These are phyloP conservation scores for Taiwanofungus camphoratus DNA, from an alignment of 1,284 basidiomycete genomes.

Conservation along the genomic window DNA sequence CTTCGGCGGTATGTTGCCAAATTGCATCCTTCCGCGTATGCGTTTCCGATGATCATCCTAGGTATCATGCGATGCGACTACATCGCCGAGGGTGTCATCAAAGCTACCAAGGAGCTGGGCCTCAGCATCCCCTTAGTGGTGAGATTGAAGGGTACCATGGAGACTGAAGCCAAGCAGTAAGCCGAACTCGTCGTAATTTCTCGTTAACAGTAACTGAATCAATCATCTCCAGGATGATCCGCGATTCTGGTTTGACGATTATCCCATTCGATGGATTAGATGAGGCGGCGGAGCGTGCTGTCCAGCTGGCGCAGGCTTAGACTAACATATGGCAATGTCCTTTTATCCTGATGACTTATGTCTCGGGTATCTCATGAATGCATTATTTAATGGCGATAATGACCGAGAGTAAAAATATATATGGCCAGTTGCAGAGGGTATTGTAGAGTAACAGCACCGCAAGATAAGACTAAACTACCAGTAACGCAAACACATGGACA, in stretches of 20 bases:
- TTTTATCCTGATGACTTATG: too few species aligned
- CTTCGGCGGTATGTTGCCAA: slow-evolving; percentile 56
- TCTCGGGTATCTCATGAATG: too few species aligned
- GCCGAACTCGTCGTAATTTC: slow-evolving; percentile 25
- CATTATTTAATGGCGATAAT: not conserved
- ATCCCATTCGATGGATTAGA: slow-evolving; percentile 84
- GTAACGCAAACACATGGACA: slow-evolving; percentile 15
- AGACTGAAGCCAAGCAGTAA: slow-evolving; percentile 90
- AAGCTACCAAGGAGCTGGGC: slow-evolving; percentile 89
- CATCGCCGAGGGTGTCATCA: slow-evolving; percentile 97
- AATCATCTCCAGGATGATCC: slow-evolving; percentile 68
- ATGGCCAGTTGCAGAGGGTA: slow-evolving; percentile 15
- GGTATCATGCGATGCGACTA: slow-evolving; percentile 99
- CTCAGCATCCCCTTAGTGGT: slow-evolving; percentile 89
- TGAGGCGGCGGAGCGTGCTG: slow-evolving; percentile 82
- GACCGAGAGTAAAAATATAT: slow-evolving; percentile 7
- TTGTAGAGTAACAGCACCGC: slow-evolving; percentile 21
- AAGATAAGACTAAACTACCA: slow-evolving; percentile 24
- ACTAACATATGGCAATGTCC: slow-evolving; percentile 5
- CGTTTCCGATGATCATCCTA: slow-evolving; percentile 22
- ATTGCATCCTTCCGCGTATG: not conserved
- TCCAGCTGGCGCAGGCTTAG: slow-evolving; percentile 50
- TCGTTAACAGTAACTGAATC: not conserved
- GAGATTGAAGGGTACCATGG: slow-evolving; percentile 95
- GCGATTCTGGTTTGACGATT: slow-evolving; percentile 89